phyloP scores from a whole-genome alignment of 192 early-diverging fungal genomes.

The Umbelopsis isabellina region DNA sequence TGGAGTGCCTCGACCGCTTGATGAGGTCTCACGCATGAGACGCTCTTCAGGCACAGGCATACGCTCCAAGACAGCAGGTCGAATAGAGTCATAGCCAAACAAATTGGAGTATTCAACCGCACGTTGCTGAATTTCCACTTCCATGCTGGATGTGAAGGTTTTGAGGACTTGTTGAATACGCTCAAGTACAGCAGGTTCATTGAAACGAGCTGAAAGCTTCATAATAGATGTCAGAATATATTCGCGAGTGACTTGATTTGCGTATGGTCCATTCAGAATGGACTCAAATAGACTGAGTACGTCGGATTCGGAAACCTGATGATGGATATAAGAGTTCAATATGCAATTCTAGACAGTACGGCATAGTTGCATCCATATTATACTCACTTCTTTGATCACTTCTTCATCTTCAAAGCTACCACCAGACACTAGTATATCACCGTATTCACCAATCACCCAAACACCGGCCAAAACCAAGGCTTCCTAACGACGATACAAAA shows the following conservation, averaged over 20 bases:
- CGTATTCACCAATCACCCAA: slow-evolving; percentile 98
- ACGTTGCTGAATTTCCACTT: slow-evolving; percentile 94
- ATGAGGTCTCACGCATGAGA: slow-evolving; percentile 34
- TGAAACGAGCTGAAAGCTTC: slow-evolving; percentile 88
- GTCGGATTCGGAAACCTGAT: slow-evolving; percentile 66
- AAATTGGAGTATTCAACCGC: slow-evolving; percentile 89
- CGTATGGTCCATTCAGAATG: slow-evolving; percentile 81
- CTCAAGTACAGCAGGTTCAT: slow-evolving; percentile 42
- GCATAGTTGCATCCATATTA: not conserved
- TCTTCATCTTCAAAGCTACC: slow-evolving; percentile 76
- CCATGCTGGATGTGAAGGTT: slow-evolving; percentile 69
- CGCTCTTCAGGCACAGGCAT: slow-evolving; percentile 85
- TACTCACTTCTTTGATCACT: slow-evolving; percentile 51
- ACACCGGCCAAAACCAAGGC: slow-evolving; percentile 86
- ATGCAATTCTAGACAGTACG: not conserved
- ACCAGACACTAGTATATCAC: slow-evolving; percentile 81
- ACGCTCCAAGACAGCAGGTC: slow-evolving; percentile 83
- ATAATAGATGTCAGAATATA: slow-evolving; percentile 86
- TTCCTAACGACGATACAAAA: slow-evolving; percentile 66
- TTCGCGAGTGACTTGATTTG: slow-evolving; percentile 77
- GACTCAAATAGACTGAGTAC: slow-evolving; percentile 75
- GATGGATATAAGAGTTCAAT: not conserved
- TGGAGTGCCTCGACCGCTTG: slow-evolving; percentile 21
- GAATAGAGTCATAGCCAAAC: slow-evolving; percentile 73
- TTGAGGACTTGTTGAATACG: slow-evolving; percentile 64